Percentiles rank a stretch among this genome's conserved stretches.
Evolutionary conservation across 495 filamentous ascomycete genomes (phyloP).

Genomic region (Achaetomiella virescens): DNA sequence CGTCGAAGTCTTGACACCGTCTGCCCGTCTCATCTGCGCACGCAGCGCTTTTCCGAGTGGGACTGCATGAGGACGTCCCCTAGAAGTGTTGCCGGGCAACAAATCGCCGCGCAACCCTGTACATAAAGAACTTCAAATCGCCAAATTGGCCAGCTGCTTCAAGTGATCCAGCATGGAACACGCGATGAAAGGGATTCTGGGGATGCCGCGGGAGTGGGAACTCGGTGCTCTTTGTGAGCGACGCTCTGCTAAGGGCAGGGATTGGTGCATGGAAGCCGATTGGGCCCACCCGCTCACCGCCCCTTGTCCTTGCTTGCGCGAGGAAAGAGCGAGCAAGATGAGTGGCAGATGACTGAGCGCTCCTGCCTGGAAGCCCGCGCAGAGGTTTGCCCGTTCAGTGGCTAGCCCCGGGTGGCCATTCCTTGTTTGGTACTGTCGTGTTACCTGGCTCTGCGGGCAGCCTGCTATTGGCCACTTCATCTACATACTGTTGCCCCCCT

Average conservation of each 20-base stretch:
- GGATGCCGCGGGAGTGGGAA: conserved; percentile 2
- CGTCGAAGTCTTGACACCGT: conserved; percentile 11
- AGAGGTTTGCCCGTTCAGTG: conserved; percentile 28
- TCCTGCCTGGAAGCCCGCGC: conserved; percentile 10
- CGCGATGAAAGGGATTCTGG: neutral
- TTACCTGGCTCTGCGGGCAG: conserved; percentile 23
- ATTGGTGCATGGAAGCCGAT: conserved; percentile 2
- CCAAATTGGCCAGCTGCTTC: conserved; percentile 1
- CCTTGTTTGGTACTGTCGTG: conserved; percentile 38
- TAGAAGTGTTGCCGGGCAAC: neutral
- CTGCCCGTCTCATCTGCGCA: conserved; percentile 9
- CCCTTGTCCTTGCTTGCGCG: conserved; percentile 26
- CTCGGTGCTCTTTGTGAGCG: conserved; percentile 5
- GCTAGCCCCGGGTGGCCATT: conserved; percentile 40
- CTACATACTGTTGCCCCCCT: conserved; percentile 35
- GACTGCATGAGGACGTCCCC: neutral
- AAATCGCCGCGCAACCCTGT: too few relatives aligned
- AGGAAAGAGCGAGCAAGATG: conserved; percentile 9
- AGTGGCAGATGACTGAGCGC: conserved; percentile 11
- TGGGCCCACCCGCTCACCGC: conserved; percentile 24
- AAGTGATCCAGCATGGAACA: conserved; percentile 1
- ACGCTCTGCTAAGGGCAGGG: neutral
- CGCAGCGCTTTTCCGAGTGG: conserved; percentile 7
- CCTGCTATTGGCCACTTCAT: conserved; percentile 45
- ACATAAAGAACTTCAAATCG: neutral